A percentile compares a stretch with the other conserved stretches of the same genome.
These are phyloP conservation scores for Stagonosporopsis cucurbitacearum DNA, from an alignment of 2,329 filamentous ascomycete genomes.

Conservation along the genomic window DNA sequence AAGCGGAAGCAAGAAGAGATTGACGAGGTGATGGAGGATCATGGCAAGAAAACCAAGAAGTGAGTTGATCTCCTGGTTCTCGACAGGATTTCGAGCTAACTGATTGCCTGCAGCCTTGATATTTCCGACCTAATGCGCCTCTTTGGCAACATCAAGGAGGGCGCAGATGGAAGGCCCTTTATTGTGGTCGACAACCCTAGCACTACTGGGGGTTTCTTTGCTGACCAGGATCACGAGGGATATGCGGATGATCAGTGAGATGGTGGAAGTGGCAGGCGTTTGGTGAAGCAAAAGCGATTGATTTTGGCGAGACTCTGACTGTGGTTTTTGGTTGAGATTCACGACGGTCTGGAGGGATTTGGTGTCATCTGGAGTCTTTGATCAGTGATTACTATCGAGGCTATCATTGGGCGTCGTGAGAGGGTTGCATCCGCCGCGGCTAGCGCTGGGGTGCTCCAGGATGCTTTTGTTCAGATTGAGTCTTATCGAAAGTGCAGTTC, in stretches of 20 bases:
- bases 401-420: constrained; percentile 20
- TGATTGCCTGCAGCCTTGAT: constrained; percentile 28
- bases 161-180: constrained; percentile 49
- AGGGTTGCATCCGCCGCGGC: constrained; percentile 18
- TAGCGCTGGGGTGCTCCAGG: constrained; percentile 16
- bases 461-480: background rate
- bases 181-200: constrained; percentile 49
- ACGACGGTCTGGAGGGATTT: background rate
- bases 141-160: constrained; percentile 53
- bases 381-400: constrained; percentile 18
- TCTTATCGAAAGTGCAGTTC: background rate
- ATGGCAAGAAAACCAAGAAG: constrained; percentile 40
- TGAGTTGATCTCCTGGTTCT: constrained; percentile 6
- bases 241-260: constrained; percentile 38
- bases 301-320: too few relatives aligned
- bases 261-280: background rate
- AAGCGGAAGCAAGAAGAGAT: constrained; percentile 58
- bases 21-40: constrained; percentile 52
- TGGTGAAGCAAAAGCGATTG: background rate
- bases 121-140: constrained; percentile 54
- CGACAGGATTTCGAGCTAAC: constrained; percentile 4
- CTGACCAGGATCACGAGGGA: constrained; percentile 43
- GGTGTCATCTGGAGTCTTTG: background rate
- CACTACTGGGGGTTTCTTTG: constrained; percentile 36
- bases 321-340: background rate